Evolutionary conservation across 352 stramenopile species (phyloP).

Genomic region (Phytophthora tentaculata): DNA sequence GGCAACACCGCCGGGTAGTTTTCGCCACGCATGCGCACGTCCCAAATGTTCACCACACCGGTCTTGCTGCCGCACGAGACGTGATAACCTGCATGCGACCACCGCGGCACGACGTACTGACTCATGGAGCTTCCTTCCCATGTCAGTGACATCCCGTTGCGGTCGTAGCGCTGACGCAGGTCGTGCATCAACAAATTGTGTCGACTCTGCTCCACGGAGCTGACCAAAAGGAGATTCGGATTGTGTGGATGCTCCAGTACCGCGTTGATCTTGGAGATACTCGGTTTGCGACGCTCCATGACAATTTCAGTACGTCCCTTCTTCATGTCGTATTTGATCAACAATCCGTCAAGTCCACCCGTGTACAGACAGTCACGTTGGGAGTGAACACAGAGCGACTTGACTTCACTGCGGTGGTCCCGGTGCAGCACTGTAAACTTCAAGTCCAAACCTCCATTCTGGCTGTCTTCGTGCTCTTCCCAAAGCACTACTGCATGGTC

Average conservation of each 20-base stretch:
- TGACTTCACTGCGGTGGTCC: constrained; percentile 81
- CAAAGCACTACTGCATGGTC: constrained; percentile 82
- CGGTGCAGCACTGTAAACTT: constrained; percentile 76
- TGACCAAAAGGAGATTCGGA: constrained; percentile 79
- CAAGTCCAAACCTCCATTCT: constrained; percentile 44
- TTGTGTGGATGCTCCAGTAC: constrained; percentile 87
- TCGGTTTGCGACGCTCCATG: constrained; percentile 77
- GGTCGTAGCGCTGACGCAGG: constrained; percentile 60
- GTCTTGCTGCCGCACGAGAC: constrained; percentile 75
- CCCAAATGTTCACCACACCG: constrained; percentile 77
- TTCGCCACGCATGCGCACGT: constrained; percentile 71
- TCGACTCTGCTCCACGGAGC: constrained; percentile 64
- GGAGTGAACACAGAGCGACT: constrained; percentile 81
- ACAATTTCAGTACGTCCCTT: constrained; percentile 43
- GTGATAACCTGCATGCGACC: constrained; percentile 73
- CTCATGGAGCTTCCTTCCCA: constrained; percentile 76
- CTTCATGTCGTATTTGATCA: constrained; percentile 80
- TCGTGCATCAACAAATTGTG: constrained; percentile 83
- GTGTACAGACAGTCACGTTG: constrained; percentile 69
- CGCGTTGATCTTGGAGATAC: constrained; percentile 86
- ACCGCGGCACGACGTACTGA: constrained; percentile 86
- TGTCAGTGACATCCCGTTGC: constrained; percentile 65
- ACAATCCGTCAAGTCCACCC: constrained; percentile 70
- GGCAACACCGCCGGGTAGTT: constrained; percentile 62
- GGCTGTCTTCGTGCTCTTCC: constrained; percentile 60